Base-by-base conservation (phyloP, 495 filamentous ascomycete genomes). In the Rusavskia elegans region DNA sequence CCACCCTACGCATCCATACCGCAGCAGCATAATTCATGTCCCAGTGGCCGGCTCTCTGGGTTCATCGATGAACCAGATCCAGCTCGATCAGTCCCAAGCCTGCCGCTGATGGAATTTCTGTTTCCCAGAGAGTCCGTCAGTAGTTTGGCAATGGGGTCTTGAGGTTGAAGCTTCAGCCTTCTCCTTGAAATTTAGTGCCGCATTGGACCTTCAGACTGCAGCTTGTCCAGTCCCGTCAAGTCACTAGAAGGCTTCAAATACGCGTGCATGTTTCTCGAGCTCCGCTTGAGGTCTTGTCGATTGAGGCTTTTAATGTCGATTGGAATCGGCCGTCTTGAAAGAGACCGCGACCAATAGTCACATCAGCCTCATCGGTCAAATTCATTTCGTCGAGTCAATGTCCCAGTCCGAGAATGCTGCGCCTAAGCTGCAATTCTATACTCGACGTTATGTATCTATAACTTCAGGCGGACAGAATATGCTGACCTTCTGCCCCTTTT, bases 401-500 rank as follows among this genome's bases (percentile, higher is more conserved):
- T 61, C 71, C 79, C 76, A 82, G 79, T 77, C 74, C 60, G 83
- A 88, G 85, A 90, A 95, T 93, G 87, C 80, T 79, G 83, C 80
- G 73, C 76, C 81, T 64, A 35, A 77, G 83, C 82, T 81, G 82
- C 83, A 89, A 71, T 90, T 92, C 85, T 84, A 68, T 73, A 68
- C 81, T 83, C 81, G 86, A 83, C 84, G 83, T 29, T 29, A 25
- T 46, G 23, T 84, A 83, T 74, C 73, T 72, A 72, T 69, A 79
- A 68, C 67, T 63, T 66, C 66, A 68, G 75, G 72, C 71, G 76
- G 81, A 83, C 75, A 71, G 75, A 81, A 77, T 78, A 77, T 86
- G 74, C 80, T 81, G 69, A 79, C 71, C 63, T 80, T 75, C 68
- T 75, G 71, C 66, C 71, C 52, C 59, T 56, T 59, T 56, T 59